These are phyloP conservation scores for Patellaria atrata DNA, from an alignment of 495 filamentous ascomycete species.

Conservation along the genomic window DNA sequence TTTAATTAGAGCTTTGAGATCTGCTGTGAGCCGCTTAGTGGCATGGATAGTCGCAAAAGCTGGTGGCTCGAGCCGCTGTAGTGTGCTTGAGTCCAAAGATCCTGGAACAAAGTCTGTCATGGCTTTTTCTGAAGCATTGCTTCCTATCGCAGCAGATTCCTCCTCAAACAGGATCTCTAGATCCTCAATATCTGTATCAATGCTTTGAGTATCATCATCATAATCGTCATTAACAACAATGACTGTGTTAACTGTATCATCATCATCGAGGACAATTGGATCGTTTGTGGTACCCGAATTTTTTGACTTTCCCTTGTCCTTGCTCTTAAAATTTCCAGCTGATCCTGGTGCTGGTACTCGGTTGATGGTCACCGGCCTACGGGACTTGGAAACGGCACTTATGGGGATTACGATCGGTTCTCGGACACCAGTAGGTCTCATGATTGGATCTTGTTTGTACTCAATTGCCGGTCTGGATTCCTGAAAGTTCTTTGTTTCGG, in stretches of 20 bases:
- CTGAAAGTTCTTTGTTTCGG: too few species aligned
- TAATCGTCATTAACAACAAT: too few species aligned
- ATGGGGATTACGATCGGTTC: constrained; percentile 35
- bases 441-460: constrained; percentile 41
- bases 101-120: constrained; percentile 54
- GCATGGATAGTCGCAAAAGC: constrained; percentile 52
- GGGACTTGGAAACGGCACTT: constrained; percentile 32
- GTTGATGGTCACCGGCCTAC: constrained; percentile 14
- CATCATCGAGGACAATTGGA: constrained; percentile 18
- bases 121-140: constrained; percentile 12
- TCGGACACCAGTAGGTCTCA: constrained; percentile 29
- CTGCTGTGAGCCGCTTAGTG: constrained; percentile 45
- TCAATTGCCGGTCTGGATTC: too few species aligned
- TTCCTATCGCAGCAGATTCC: constrained; percentile 3
- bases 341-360: too few species aligned
- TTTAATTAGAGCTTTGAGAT: constrained; percentile 46
- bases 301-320: constrained; percentile 19
- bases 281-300: constrained; percentile 15
- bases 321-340: too few species aligned
- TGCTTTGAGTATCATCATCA: constrained; percentile 28
- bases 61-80: constrained; percentile 48
- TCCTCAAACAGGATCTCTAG: constrained; percentile 32
- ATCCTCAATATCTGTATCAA: constrained; percentile 41
- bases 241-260: constrained; percentile 26
- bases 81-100: constrained; percentile 36